These are phyloP conservation scores for Candida yuanshanica DNA, from an alignment of 805 yeast genomes.

Conservation along the genomic window DNA sequence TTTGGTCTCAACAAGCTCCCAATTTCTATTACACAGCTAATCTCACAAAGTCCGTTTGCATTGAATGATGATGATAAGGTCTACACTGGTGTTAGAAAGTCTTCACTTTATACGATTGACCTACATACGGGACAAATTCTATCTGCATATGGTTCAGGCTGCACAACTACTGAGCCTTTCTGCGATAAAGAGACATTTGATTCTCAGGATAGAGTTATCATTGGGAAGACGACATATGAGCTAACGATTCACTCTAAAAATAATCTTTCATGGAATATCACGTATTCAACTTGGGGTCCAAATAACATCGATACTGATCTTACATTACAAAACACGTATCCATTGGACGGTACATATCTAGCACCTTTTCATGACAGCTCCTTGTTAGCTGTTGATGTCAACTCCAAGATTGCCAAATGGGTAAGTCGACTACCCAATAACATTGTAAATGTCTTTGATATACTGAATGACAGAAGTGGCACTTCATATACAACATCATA, in stretches of 20 bases:
- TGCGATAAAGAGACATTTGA: slow-evolving; percentile 12
- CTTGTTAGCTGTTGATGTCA: slow-evolving; percentile 65
- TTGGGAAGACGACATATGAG: slow-evolving; percentile 72
- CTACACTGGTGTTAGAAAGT: slow-evolving; percentile 78
- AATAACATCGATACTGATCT: slow-evolving; percentile 66
- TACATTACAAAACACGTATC: slow-evolving; percentile 42
- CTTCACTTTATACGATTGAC: slow-evolving; percentile 72
- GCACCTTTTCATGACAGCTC: slow-evolving; percentile 83
- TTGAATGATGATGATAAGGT: slow-evolving; percentile 65
- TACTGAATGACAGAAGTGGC: slow-evolving; percentile 32
- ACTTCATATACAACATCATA: slow-evolving; percentile 20
- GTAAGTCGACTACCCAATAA: slow-evolving; percentile 64
- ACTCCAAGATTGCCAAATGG: slow-evolving; percentile 75
- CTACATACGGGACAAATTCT: slow-evolving; percentile 68
- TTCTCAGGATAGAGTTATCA: slow-evolving; percentile 37
- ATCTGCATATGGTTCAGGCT: slow-evolving; percentile 55
- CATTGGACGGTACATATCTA: slow-evolving; percentile 70
- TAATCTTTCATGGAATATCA: slow-evolving; percentile 75
- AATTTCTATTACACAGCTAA: slow-evolving; percentile 68
- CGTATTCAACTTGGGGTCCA: slow-evolving; percentile 88
- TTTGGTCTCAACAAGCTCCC: slow-evolving; percentile 79
- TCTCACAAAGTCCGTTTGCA: slow-evolving; percentile 81
- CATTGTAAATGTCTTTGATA: slow-evolving; percentile 76
- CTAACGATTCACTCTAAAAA: slow-evolving; percentile 70
- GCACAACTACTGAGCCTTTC: slow-evolving; percentile 4